Evolutionary conservation across 208 protist species (phyloP).

Genomic region (Acanthamoeba culbertsoni): DNA sequence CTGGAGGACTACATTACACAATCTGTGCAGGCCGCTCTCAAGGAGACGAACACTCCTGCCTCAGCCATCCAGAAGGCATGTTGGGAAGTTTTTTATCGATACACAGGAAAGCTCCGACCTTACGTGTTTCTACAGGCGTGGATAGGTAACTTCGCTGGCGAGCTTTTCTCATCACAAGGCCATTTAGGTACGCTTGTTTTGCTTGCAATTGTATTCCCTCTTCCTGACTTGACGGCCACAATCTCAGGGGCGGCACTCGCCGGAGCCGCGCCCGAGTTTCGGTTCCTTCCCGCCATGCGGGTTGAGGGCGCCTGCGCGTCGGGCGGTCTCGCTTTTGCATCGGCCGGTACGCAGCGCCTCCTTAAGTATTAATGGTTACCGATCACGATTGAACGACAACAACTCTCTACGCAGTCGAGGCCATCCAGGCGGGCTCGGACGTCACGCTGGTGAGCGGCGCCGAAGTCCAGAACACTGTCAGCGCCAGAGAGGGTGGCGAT

Average conservation of each 20-base stretch:
- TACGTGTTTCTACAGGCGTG: background rate
- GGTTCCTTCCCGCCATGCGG: conserved; percentile 79
- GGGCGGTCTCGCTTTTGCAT: conserved; percentile 85
- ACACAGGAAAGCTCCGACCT: too few relatives aligned
- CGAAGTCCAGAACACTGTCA: conserved; percentile 89
- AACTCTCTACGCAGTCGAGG: background rate
- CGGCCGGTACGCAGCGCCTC: conserved; percentile 63
- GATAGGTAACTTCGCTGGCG: conserved; percentile 89
- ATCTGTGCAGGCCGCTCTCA: conserved; percentile 75
- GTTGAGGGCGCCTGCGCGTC: conserved; percentile 91
- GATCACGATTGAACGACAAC: too few relatives aligned
- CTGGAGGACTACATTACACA: conserved; percentile 82
- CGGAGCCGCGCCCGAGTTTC: background rate
- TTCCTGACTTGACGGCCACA: too few relatives aligned
- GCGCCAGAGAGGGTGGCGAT: conserved; percentile 86
- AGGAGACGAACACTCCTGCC: conserved; percentile 76
- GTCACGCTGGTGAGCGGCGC: conserved; percentile 85
- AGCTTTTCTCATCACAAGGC: conserved; percentile 89
- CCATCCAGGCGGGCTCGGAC: conserved; percentile 80
- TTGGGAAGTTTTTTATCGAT: background rate
- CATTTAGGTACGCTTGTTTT: conserved; percentile 86
- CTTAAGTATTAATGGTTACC: too few relatives aligned
- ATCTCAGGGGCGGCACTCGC: conserved; percentile 57
- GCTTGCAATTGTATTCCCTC: too few relatives aligned
- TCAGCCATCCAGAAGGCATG: conserved; percentile 83